Base-by-base conservation (phyloP, 1,139 yeast species). In the Yamadazyma dendronema region DNA sequence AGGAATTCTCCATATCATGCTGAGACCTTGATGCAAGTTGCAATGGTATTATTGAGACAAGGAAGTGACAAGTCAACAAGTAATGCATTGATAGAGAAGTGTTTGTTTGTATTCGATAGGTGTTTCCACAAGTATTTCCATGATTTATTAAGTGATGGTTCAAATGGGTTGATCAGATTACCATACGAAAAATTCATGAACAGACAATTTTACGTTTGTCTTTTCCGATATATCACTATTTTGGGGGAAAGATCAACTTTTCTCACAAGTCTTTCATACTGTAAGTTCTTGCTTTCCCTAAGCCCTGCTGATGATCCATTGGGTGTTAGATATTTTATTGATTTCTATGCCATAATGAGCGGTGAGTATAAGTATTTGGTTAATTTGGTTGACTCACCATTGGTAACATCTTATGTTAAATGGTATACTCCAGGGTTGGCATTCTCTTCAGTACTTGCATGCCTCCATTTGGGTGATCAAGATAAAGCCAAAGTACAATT, bases 281-380 rank as follows among this genome's bases (percentile, higher is more conserved):
- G 85, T 49, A 88, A 85, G 53, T 65, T 84, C 6, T 63, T 89
- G 36, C 64, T 84, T 46, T 76, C 88, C 1, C 62, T 88, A 31
- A 74, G 79, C 27, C 95, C 96, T 1, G 74, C 80, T 1, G 87
- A 83, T 34, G 97, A 88, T 64, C 96, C 96, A 0, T 63, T 83
- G 40, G 95, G 96, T 10, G 89, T 84, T 4, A 72, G 95, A 45
- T 81, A 83, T 51, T 84, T 87, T 57, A 80, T 88, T 48, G 96
- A 88, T 56, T 83, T 76, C 52, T 88, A 85, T 54, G 83, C 92
- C 4, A 65, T 86, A 8, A 67, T 80, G 62, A 72, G 87, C 34
- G 81, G 74, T 30, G 87, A 85, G 44, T 81, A 72, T 51, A 67
- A 74, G 38, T 88, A 78, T 57, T 56, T 88, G 47, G 65, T 79